phyloP scores from a whole-genome alignment of 2,329 filamentous ascomycete species.

The Aspergillus ochraceus region DNA sequence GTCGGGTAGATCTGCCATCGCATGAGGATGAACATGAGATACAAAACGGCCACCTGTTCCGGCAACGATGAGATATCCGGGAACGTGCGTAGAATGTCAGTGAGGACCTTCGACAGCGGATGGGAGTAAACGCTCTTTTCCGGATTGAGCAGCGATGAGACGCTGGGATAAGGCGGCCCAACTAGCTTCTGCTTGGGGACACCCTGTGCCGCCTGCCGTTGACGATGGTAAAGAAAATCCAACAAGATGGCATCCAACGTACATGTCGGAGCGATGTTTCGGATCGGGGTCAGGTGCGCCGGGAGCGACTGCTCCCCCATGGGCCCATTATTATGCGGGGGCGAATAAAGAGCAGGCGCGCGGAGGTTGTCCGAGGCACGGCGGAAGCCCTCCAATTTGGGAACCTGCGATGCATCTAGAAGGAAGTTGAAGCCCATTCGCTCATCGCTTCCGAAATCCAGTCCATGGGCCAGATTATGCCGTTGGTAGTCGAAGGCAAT shows the following conservation, averaged over 20 bases:
- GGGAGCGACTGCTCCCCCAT: conserved; percentile 27
- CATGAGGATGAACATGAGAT: conserved; percentile 84
- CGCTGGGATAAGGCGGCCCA: conserved; percentile 76
- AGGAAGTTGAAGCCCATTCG: conserved; percentile 73
- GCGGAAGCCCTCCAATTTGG: conserved; percentile 51
- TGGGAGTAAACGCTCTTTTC: conserved; percentile 63
- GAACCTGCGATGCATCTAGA: conserved; percentile 59
- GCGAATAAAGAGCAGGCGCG: conserved; percentile 22
- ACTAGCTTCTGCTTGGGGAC: conserved; percentile 64
- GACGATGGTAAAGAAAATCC: conserved; percentile 72
- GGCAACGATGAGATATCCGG: conserved; percentile 75
- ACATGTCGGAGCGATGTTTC: conserved; percentile 69
- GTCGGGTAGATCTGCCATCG: conserved; percentile 81
- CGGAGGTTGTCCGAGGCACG: conserved; percentile 27
- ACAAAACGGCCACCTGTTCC: conserved; percentile 78
- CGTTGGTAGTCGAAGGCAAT: conserved; percentile 45
- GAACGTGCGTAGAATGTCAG: conserved; percentile 81
- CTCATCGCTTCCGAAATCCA: conserved; percentile 61
- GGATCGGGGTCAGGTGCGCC: conserved; percentile 48
- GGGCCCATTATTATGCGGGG: conserved; percentile 24
- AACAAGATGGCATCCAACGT: conserved; percentile 77
- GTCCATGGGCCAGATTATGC: conserved; percentile 50
- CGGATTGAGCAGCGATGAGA: conserved; percentile 75
- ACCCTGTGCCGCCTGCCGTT: conserved; percentile 65
- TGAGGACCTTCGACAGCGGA: conserved; percentile 79